Conservation (phyloP, 345 rosid species). For the Dipteronia sinensis region DNA sequence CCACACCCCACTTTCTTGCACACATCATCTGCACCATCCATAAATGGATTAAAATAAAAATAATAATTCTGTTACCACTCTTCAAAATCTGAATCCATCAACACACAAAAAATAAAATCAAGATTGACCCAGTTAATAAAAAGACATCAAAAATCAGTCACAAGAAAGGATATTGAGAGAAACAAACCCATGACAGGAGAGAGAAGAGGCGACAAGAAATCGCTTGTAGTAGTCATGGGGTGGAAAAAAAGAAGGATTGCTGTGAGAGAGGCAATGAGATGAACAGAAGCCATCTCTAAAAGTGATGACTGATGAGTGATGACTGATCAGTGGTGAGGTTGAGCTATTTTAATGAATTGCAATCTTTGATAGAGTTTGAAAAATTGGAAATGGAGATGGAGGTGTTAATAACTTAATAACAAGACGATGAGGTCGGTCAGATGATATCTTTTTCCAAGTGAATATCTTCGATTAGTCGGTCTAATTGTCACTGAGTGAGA, state of each 20-base stretch:
- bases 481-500: no score
- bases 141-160: background rate
- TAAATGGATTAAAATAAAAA: no score
- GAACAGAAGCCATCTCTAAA: constrained; percentile 22
- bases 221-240: constrained; percentile 17
- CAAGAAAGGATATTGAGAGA: background rate
- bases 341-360: background rate
- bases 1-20: constrained; percentile 19
- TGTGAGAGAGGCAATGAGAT: constrained; percentile 7
- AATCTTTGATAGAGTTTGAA: background rate
- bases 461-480: no score
- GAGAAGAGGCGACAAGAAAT: constrained; percentile 28
- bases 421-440: no score
- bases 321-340: background rate
- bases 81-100: background rate
- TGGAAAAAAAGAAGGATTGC: constrained; percentile 26
- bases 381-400: background rate
- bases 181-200: constrained; percentile 31
- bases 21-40: background rate
- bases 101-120: background rate
- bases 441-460: no score
- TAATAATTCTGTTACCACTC: no score
- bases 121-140: constrained; percentile 16
- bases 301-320: background rate
- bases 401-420: no score